A percentile compares a stretch with the other conserved stretches of the same genome.
Evolutionary conservation across 2,329 filamentous ascomycete species (phyloP).

Genomic region (Fusarium heterosporum): DNA sequence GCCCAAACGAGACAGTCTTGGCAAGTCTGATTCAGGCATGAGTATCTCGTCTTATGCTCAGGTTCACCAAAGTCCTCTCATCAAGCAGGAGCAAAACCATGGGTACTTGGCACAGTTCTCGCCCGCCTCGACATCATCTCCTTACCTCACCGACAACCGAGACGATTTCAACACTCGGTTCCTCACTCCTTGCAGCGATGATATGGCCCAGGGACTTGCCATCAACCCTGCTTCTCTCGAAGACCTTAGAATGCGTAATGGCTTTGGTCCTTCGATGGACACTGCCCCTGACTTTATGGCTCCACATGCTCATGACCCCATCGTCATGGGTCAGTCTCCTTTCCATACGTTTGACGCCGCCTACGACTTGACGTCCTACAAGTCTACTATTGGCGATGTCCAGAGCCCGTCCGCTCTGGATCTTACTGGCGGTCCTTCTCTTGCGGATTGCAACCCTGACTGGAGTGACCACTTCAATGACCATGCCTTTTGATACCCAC

Average conservation of each 20-base stretch:
- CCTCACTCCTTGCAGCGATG: constrained; percentile 67
- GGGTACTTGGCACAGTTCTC: constrained; percentile 52
- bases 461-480: constrained; percentile 51
- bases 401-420: constrained; percentile 47
- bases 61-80: constrained; percentile 41
- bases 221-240: constrained; percentile 49
- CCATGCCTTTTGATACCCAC: constrained; percentile 50
- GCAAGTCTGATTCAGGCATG: constrained; percentile 56
- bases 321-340: constrained; percentile 50
- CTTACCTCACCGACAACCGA: constrained; percentile 52
- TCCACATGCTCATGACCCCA: constrained; percentile 46
- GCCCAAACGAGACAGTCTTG: constrained; percentile 51
- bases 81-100: constrained; percentile 56
- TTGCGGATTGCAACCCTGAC: constrained; percentile 46
- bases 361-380: constrained; percentile 55
- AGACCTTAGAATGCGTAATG: constrained; percentile 44
- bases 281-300: constrained; percentile 47
- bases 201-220: constrained; percentile 51
- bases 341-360: constrained; percentile 57
- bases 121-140: constrained; percentile 54
- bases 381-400: constrained; percentile 45
- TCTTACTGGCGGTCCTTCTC: constrained; percentile 40
- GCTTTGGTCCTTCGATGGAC: constrained; percentile 47
- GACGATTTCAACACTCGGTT: constrained; percentile 57
- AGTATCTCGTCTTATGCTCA: constrained; percentile 48